These are phyloP conservation scores for Termitomyces sp. DNA, from an alignment of 1,284 basidiomycete genomes.

Conservation along the genomic window DNA sequence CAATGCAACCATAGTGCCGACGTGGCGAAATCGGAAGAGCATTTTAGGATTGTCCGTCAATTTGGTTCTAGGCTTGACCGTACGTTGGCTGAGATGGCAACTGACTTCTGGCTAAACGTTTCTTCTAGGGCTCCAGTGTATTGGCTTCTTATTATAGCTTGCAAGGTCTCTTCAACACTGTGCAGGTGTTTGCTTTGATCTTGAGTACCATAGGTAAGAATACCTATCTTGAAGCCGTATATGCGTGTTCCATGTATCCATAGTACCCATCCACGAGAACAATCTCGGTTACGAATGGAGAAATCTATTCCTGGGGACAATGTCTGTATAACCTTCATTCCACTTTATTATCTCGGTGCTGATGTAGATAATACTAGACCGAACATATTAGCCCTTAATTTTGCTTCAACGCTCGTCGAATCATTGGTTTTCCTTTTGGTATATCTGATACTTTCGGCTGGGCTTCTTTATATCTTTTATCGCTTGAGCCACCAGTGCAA, in stretches of 20 bases:
- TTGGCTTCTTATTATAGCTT: conserved; percentile 64
- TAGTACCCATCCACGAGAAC: conserved; percentile 41
- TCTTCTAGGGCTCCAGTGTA: conserved; percentile 56
- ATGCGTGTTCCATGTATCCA: conserved; percentile 2
- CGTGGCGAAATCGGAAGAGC: conserved; percentile 51
- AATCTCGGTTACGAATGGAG: conserved; percentile 45
- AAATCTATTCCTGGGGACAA: conserved; percentile 57
- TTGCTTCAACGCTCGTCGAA: conserved; percentile 49
- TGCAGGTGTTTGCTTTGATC: conserved; percentile 68
- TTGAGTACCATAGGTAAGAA: conserved; percentile 55
- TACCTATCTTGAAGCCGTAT: not conserved
- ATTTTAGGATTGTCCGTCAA: conserved; percentile 42
- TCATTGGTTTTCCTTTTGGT: conserved; percentile 52
- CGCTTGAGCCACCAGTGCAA: conserved; percentile 44
- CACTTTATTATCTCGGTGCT: not conserved
- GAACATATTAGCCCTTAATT: conserved; percentile 66
- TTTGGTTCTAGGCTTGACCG: conserved; percentile 29
- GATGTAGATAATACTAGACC: conserved; percentile 39
- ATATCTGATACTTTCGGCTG: conserved; percentile 49
- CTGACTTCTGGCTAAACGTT: not conserved
- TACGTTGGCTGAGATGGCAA: not conserved
- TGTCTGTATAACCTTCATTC: conserved; percentile 38
- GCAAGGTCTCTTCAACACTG: conserved; percentile 59
- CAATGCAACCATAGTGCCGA: conserved; percentile 43
- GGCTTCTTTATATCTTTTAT: conserved; percentile 54